phyloP scores from a whole-genome alignment of 306 rosid genomes.

The Comarum palustre region DNA sequence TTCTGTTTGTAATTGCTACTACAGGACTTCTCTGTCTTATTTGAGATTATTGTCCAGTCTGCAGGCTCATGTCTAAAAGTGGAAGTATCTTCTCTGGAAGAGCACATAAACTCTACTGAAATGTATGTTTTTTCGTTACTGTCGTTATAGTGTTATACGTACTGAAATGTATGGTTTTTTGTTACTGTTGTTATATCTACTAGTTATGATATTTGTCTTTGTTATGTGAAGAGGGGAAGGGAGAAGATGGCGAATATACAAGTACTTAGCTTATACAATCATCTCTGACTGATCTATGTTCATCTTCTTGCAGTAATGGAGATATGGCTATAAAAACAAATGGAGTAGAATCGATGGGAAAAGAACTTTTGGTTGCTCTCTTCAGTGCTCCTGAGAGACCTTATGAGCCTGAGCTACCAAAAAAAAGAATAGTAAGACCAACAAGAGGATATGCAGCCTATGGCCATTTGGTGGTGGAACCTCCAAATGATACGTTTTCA shows the following conservation, averaged over 20 bases:
- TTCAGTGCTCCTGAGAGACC: conserved; percentile 41
- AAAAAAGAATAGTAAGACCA: conserved; percentile 34
- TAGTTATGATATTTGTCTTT: background rate
- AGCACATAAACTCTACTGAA: conserved; percentile 26
- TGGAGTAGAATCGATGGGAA: conserved; percentile 29
- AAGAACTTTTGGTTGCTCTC: conserved; percentile 48
- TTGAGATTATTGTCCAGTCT: conserved; percentile 45
- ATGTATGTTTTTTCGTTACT: conserved; percentile 35
- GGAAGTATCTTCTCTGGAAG: conserved; percentile 35
- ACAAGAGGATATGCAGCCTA: conserved; percentile 29
- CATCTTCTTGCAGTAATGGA: conserved; percentile 31
- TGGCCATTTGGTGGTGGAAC: conserved; percentile 50
- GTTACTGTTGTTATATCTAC: conserved; percentile 16
- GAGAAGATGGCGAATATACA: background rate
- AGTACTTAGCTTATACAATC: background rate
- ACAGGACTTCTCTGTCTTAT: conserved; percentile 8
- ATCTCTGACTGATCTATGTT: conserved; percentile 30
- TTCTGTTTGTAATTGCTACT: conserved; percentile 1
- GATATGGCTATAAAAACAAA: conserved; percentile 28
- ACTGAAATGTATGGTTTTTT: conserved; percentile 43
- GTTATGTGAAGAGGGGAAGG: background rate
- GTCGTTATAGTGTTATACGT: too few relatives aligned
- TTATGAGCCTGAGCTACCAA: conserved; percentile 41
- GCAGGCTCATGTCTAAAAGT: conserved; percentile 34
- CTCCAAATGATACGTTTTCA: conserved; percentile 37